Base-by-base conservation (phyloP, 1,284 basidiomycete genomes). In the Ganoderma multipileum region DNA sequence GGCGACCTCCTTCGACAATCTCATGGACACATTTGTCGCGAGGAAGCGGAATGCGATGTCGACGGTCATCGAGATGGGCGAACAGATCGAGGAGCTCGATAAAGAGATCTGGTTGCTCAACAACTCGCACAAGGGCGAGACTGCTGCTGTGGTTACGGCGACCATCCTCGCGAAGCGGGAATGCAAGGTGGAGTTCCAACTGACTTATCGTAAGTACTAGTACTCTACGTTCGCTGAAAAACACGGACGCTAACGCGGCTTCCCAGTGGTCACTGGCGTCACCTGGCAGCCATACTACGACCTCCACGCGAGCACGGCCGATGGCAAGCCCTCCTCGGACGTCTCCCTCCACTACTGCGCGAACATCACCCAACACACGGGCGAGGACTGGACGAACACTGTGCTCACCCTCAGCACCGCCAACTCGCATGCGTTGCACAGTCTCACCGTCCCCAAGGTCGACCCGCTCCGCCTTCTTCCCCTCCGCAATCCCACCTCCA, bases 261-360 rank as follows among this genome's bases (percentile, higher is more conserved):
- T 33, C 14, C 20, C n/a, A 70, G 89, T 88, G 64, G 88, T 90
- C 16, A 78, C 73, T 57, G 78, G 84, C 50, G 86, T 84, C 0
- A 75, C 75, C 20, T 90, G 89, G 89, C 74, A 77, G n/a, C 85
- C 88, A 0, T 81, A 81, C 4, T 90, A 90, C 74, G 89, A 90
- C 65, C 80, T 91, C 0, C 84, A 88, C 64, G 87, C 87, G 0
- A 83, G 81, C 0, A 86, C 84, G 0, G 75, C 76, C 23, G 81
- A 81, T n/a, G 83, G 84, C 0, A 81, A 83, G 66, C 83, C 85
- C 5, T 80, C 83, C 0, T 73, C 81, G 7, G 77, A 81, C 0
- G 83, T 89, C 26, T 72, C 82, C 1, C 80, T 91, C 1, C 83
- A 87, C 72, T 90, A 89, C 72, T 84, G 86, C 28, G 88, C 89